Percentiles rank a stretch among this genome's conserved stretches.
These are phyloP conservation scores for Aureobasidium sp. DNA, from an alignment of 2,329 filamentous ascomycete genomes.

Conservation along the genomic window DNA sequence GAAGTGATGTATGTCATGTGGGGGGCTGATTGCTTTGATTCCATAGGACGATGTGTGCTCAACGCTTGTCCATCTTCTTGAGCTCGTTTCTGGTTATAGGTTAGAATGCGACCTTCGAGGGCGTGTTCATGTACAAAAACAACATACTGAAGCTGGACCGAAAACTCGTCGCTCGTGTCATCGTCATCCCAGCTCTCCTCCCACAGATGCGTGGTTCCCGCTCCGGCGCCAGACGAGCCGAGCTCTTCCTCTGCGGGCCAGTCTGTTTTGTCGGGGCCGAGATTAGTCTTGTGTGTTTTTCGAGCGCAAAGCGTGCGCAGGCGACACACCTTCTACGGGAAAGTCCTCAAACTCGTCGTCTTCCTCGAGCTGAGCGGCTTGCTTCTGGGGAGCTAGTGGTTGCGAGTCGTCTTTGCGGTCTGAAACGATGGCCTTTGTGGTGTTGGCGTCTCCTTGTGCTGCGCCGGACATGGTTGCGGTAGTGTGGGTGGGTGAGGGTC, in stretches of 20 bases:
- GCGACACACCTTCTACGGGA: conserved; percentile 72
- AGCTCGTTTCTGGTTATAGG: conserved; percentile 65
- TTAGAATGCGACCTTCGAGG: background rate
- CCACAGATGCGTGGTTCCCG: conserved; percentile 66
- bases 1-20: background rate
- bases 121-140: background rate
- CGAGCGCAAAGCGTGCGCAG: background rate
- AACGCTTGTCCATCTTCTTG: conserved; percentile 71
- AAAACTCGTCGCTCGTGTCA: conserved; percentile 94
- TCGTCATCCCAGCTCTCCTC: conserved; percentile 99
- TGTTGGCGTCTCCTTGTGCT: conserved; percentile 32
- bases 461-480: conserved; percentile 40
- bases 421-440: conserved; percentile 37
- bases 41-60: background rate
- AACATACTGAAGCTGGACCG: conserved; percentile 76
- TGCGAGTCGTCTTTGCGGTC: conserved; percentile 35
- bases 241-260: conserved; percentile 87
- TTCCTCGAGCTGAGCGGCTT: conserved; percentile 70
- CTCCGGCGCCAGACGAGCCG: conserved; percentile 50
- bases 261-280: conserved; percentile 48
- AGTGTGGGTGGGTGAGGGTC: conserved; percentile 15
- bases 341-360: conserved; percentile 99
- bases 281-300: background rate
- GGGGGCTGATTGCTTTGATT: background rate
- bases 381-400: conserved; percentile 54